Evolutionary conservation across 805 yeast genomes (phyloP).

Genomic region (Candida succiphila): DNA sequence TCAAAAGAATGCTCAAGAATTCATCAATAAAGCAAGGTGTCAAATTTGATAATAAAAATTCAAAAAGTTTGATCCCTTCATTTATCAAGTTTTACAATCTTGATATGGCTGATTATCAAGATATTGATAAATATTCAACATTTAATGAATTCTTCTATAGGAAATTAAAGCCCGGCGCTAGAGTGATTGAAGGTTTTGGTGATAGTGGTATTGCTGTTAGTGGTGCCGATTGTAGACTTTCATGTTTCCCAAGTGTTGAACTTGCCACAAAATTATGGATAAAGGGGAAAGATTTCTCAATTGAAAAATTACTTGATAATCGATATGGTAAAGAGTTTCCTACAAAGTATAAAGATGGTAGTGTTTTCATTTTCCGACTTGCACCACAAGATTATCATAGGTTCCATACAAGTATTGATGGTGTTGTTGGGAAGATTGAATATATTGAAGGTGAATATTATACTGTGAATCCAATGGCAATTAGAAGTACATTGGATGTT

Average conservation of each 20-base stretch:
- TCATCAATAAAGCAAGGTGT: conserved; percentile 74
- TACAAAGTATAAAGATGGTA: conserved; percentile 35
- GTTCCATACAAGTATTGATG: conserved; percentile 82
- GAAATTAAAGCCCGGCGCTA: conserved; percentile 56
- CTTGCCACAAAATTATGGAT: conserved; percentile 78
- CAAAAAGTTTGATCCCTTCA: conserved; percentile 58
- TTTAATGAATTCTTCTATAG: conserved; percentile 90
- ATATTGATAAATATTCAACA: conserved; percentile 43
- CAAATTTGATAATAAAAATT: conserved; percentile 67
- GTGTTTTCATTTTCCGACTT: conserved; percentile 72
- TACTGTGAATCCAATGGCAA: conserved; percentile 97
- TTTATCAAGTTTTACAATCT: conserved; percentile 79
- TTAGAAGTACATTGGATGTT: conserved; percentile 79
- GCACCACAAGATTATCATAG: conserved; percentile 98
- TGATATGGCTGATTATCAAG: conserved; percentile 61
- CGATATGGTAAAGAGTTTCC: conserved; percentile 25
- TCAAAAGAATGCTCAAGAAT: conserved; percentile 46
- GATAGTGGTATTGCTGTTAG: conserved; percentile 47
- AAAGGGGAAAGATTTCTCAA: conserved; percentile 70
- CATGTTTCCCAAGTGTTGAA: conserved; percentile 50
- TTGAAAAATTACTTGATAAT: conserved; percentile 48
- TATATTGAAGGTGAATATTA: conserved; percentile 84
- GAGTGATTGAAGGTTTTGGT: conserved; percentile 55
- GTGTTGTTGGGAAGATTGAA: conserved; percentile 54
- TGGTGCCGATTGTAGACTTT: conserved; percentile 84